Evolutionary conservation across 768 basidiomycete genomes (phyloP).

Genomic region (Pleurotus salmoneostramineus): DNA sequence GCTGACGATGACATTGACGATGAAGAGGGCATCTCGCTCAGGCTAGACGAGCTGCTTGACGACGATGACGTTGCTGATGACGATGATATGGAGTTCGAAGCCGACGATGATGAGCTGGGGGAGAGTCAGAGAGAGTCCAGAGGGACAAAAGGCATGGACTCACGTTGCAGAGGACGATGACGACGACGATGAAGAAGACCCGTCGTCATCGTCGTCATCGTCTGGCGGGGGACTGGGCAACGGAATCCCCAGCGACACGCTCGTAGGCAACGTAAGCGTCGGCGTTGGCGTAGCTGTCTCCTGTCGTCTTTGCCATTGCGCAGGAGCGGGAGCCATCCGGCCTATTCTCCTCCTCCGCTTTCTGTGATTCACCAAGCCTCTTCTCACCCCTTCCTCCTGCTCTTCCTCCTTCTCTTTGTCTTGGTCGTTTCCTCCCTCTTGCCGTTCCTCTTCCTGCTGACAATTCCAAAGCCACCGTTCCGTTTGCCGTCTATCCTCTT

Average conservation of each 20-base stretch:
- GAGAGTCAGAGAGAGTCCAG: neutral
- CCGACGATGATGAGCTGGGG: neutral
- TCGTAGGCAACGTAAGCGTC: neutral
- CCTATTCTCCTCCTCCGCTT: neutral
- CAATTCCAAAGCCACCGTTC: neutral
- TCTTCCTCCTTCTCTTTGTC: neutral
- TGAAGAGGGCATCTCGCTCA: neutral
- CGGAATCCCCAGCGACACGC: neutral
- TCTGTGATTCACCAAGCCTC: neutral
- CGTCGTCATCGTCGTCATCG: neutral
- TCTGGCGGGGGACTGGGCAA: neutral
- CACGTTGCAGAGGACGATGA: neutral
- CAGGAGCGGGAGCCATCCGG: neutral
- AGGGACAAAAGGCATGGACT: neutral
- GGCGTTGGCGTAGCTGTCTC: neutral
- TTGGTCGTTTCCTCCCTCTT: neutral
- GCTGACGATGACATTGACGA: neutral
- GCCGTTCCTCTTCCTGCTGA: neutral
- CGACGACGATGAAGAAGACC: neutral
- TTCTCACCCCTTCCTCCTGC: neutral
- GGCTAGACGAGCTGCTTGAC: neutral
- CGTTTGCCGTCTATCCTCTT: neutral
- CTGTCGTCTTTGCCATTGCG: neutral
- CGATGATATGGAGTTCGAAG: neutral
- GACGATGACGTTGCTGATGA: neutral